phyloP scores from a whole-genome alignment of 441 rosid species.

The Theobroma grandiflorum region DNA sequence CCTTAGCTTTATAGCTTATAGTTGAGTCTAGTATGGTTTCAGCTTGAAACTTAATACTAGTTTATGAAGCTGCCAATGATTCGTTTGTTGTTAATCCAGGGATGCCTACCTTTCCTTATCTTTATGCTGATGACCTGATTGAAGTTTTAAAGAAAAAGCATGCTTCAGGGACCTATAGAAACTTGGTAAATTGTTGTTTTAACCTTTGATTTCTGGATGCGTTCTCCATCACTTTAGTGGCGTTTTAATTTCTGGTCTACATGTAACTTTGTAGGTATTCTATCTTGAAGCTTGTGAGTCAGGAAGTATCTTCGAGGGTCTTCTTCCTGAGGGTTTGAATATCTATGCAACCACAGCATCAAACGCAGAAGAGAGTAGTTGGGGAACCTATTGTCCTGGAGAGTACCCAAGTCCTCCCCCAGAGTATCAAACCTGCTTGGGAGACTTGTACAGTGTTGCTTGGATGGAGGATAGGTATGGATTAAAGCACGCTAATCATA shows the following conservation, averaged over 20 bases:
- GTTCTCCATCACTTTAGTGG: neutral
- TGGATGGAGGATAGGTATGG: conserved; percentile 99
- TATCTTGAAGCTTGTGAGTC: conserved; percentile 98
- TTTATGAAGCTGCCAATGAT: conserved; percentile 4
- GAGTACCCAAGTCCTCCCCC: conserved; percentile 84
- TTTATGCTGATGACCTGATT: conserved; percentile 81
- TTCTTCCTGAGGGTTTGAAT: conserved; percentile 84
- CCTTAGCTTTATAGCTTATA: neutral
- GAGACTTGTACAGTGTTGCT: conserved; percentile 93
- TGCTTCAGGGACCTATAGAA: conserved; percentile 80
- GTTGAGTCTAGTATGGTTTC: neutral
- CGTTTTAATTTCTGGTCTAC: conserved; percentile 13
- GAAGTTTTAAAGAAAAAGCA: conserved; percentile 79
- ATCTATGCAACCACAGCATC: conserved; percentile 95
- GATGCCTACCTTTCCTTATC: conserved; percentile 87
- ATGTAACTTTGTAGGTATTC: conserved; percentile 64
- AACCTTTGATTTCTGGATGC: neutral
- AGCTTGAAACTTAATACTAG: neutral
- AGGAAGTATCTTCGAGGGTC: conserved; percentile 96
- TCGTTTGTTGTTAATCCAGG: conserved; percentile 50
- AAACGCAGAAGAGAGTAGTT: conserved; percentile 92
- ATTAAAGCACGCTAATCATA: neutral
- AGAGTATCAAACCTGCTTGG: conserved; percentile 92
- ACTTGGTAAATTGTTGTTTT: conserved; percentile 59
- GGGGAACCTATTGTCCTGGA: conserved; percentile 97